Base-by-base conservation (phyloP, 2,329 filamentous ascomycete genomes). In the Acrocalymma vagum region DNA sequence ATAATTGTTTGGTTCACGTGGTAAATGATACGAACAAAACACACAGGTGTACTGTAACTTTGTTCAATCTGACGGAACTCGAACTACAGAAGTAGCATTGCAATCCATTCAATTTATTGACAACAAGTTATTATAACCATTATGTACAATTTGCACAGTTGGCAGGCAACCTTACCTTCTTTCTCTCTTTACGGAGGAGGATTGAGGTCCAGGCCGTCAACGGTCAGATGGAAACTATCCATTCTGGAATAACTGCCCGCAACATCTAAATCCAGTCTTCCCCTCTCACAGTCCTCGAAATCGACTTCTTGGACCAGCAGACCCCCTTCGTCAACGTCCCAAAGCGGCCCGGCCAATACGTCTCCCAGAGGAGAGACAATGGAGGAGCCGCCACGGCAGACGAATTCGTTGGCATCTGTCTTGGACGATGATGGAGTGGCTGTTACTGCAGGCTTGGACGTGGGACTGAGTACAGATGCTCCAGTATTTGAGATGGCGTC, bases 271-370 rank as follows among this genome's bases (percentile, higher is more conserved):
- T 96, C 91, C 51, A 96, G 67, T 36, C 90, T 76, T 0, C 91
- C 92, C 8, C 89, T 78, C 53, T 91, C 82, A 57, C 92, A 96
- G 53, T 96, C 90, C 31, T 95, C 88, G 59, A 96, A 86, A 61
- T 96, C 90, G 3, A 92, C 85, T 51, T 94, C 88, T 1, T 82
- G 78, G 22, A 81, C 81, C 35, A 91, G 72, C 20, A 96, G 67
- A 0, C 82, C 77, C 39, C 86, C 74, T 38, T 92, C 85, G 29
- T 76, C 70, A n/a, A n/a, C n/a, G 44, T 95, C 88, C 91, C 91
- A 96, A 43, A 94, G 75, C 1, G 92, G 92, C 0, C 88, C 90
- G 2, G 83, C 83, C 1, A 96, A 71, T 0, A 93, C 83, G n/a
- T 92, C 82, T 0, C 92, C 93, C 27, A 87, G 77, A 0, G 92